Base-by-base conservation (phyloP, 2,329 filamentous ascomycete species). In the Fusarium tuaranense region DNA sequence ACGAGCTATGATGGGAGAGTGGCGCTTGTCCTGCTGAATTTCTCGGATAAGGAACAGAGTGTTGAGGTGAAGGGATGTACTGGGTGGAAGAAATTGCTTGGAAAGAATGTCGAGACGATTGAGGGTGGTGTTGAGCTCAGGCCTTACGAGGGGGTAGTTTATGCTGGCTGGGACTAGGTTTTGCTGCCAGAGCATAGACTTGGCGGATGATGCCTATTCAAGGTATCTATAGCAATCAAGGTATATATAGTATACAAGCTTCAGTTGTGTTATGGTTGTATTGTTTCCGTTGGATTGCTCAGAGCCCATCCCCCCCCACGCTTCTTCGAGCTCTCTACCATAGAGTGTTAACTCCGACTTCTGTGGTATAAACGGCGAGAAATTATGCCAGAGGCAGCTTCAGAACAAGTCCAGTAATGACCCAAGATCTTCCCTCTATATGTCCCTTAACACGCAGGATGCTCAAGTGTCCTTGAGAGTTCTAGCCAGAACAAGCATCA, bases 21-120 rank as follows among this genome's bases (percentile, higher is more conserved):
- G 12, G 77, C 76, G 3, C 41, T 77, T 10, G 34, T 78, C 1
- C 38, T 82, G 18, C 63, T 82, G n/a, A 75, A 63, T 5, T 76
- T 76, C 9, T 70, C 71, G 6, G 41, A 62, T 1, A 27, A 25
- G 38, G 44, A 66, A 18, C 65, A 67, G 2, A 41, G 0, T 4
- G 48, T 76, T 1, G n/a, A 51, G 10, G 2, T 76, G 1, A 27
- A 65, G n/a, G 32, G 44, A 0, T 67, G n/a, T 5, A 9, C 7
- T 1, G 70, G 73, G 38, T 62, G 74, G 1, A 41, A 18, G 44
- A 73, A 7, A 2, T 10, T 76, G 18, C 4, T 76, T 2, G 66
- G 69, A 14, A 44, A 44, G 41, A 44, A 44, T 22, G 12, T 13
- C 20, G 41, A 44, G 41, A 44, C 41, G 1, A 5, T 44, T 22